phyloP scores from a whole-genome alignment of 2,329 filamentous ascomycete species.

The Diaporthe destruens region DNA sequence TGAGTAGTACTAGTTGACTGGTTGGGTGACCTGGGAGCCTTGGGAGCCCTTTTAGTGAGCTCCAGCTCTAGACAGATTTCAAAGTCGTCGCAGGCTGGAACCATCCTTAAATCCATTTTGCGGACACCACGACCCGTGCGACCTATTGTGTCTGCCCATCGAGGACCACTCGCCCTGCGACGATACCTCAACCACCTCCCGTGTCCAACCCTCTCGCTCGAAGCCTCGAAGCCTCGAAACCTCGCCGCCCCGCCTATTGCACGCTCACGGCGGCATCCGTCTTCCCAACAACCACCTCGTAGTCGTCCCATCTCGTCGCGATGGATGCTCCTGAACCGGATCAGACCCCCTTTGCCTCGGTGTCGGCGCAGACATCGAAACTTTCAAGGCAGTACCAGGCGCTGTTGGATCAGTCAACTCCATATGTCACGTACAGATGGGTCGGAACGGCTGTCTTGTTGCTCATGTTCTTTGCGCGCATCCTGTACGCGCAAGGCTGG shows the following conservation, averaged over 20 bases:
- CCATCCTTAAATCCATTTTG: constrained; percentile 25
- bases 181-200: background rate
- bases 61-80: constrained; percentile 38
- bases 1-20: constrained; percentile 1
- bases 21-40: constrained; percentile 18
- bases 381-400: constrained; percentile 91
- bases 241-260: background rate
- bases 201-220: constrained; percentile 5
- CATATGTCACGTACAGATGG: constrained; percentile 92
- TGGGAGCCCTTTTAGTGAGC: constrained; percentile 25
- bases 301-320: constrained; percentile 34
- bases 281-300: background rate
- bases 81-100: constrained; percentile 34
- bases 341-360: constrained; percentile 90
- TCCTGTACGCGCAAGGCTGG: constrained; percentile 95
- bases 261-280: background rate
- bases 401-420: constrained; percentile 93
- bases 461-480: constrained; percentile 86
- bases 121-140: constrained; percentile 39
- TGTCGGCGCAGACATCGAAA: constrained; percentile 85
- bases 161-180: constrained; percentile 31
- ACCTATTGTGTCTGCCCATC: constrained; percentile 19
- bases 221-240: too few species aligned
- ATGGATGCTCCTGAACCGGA: constrained; percentile 94
- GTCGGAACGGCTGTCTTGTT: constrained; percentile 82